phyloP scores from a whole-genome alignment of 2,329 filamentous ascomycete genomes.

The Orbilia brochopaga region DNA sequence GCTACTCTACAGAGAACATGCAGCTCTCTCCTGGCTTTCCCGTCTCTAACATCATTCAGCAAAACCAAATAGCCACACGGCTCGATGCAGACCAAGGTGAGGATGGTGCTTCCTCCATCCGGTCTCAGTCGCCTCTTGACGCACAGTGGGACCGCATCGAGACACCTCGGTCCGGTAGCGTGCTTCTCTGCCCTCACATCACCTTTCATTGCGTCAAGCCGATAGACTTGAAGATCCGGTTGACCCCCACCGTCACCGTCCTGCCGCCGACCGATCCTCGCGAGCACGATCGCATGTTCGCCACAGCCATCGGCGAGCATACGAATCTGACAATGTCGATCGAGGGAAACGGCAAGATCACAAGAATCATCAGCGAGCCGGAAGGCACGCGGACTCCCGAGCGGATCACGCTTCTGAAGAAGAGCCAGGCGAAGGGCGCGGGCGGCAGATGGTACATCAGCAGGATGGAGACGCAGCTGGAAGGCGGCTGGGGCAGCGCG shows the following conservation, averaged over 20 bases:
- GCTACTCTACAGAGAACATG: slow-evolving; percentile 49
- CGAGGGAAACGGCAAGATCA: slow-evolving; percentile 49
- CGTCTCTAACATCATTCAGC: slow-evolving; percentile 48
- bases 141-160: slow-evolving; percentile 49
- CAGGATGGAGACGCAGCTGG: slow-evolving; percentile 46
- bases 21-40: slow-evolving; percentile 46
- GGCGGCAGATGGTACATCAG: slow-evolving; percentile 49
- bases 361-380: slow-evolving; percentile 46
- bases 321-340: slow-evolving; percentile 49
- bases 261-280: slow-evolving; percentile 44
- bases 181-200: slow-evolving; percentile 49
- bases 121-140: slow-evolving; percentile 46
- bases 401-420: slow-evolving; percentile 46
- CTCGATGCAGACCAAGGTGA: slow-evolving; percentile 33
- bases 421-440: slow-evolving; percentile 44
- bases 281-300: slow-evolving; percentile 50
- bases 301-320: slow-evolving; percentile 48
- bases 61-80: slow-evolving; percentile 18
- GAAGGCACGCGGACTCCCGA: slow-evolving; percentile 39
- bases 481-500: slow-evolving; percentile 46
- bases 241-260: slow-evolving; percentile 47
- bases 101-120: slow-evolving; percentile 47
- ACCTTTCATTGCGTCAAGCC: slow-evolving; percentile 49
- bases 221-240: slow-evolving; percentile 44
- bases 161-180: slow-evolving; percentile 36